A percentile compares a stretch with the other conserved stretches of the same genome.
phyloP scores from a whole-genome alignment of 23 red algal species.

The Gracilaria caudata region DNA sequence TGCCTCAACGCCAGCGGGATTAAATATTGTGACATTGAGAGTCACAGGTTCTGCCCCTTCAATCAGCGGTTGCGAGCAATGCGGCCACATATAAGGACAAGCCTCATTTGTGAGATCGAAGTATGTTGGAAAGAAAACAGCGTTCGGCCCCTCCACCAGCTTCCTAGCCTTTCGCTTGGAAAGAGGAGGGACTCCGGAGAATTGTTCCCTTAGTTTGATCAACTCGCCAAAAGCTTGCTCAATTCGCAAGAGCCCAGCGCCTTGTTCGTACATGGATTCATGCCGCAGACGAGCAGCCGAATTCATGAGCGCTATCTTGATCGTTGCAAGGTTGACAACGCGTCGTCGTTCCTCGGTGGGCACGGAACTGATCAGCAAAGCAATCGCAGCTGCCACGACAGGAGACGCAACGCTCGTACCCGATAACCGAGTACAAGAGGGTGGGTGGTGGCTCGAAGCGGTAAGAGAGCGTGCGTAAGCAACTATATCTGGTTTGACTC shows the following conservation, averaged over 20 bases:
- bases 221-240: constrained; percentile 57
- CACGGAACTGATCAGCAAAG: constrained; percentile 62
- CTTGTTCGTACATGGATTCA: constrained; percentile 90
- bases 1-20: constrained; percentile 57
- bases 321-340: constrained; percentile 69
- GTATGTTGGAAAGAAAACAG: constrained; percentile 68
- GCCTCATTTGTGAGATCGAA: constrained; percentile 55
- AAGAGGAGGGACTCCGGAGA: neutral
- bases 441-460: constrained; percentile 54
- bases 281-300: constrained; percentile 51
- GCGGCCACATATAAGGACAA: constrained; percentile 88
- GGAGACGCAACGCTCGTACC: constrained; percentile 79
- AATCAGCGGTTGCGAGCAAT: constrained; percentile 71
- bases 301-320: constrained; percentile 58
- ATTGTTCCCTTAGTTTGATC: neutral
- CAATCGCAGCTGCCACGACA: constrained; percentile 83
- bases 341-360: constrained; percentile 43
- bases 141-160: constrained; percentile 32
- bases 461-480: constrained; percentile 67
- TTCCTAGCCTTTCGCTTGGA: neutral
- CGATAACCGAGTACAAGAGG: constrained; percentile 50
- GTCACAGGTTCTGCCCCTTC: constrained; percentile 27
- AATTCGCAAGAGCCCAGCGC: constrained; percentile 83
- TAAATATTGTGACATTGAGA: constrained; percentile 81
- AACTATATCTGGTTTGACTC: constrained; percentile 84